Base-by-base conservation (phyloP, 2,329 filamentous ascomycete genomes). In the Chaetomium strumarium region DNA sequence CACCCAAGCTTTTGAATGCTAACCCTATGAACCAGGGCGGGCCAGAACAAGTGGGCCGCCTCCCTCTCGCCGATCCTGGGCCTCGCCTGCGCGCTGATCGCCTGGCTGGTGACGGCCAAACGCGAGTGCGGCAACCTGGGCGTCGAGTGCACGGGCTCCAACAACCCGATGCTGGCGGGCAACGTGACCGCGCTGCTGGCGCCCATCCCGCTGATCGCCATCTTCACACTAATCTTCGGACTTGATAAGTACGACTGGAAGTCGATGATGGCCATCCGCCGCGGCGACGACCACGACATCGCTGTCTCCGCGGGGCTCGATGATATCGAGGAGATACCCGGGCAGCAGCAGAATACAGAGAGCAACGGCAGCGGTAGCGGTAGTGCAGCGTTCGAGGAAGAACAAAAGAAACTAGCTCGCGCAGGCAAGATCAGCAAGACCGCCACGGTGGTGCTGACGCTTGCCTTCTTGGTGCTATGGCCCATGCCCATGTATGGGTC, bases 401-500 rank as follows among this genome's bases (percentile, higher is more conserved):
- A 78, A 53, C 67, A 67, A 49, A 59, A 48, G 50, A 68, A 66
- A 55, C 55, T 70, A n/a, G 14, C 49, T 33, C 59, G 63, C 5
- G 67, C 68, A 1, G 59, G 65, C 48, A 66, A 62, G 51, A 68
- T 70, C 46, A 67, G 65, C 63, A 66, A 65, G 54, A 56, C 52
- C 1, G 58, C 60, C 43, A 70, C 68, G 1, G 49, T 62, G 1
- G 52, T 67, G 16, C 53, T 70, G 64, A 87, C 88, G 0, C 55
- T 95, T 0, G 77, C 81, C 0, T 74, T 95, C 51, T 73, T 96
- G 0, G 76, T 96, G 2, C 78, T 96, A 14, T 96, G 90, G 90
- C 90, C 91, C 0, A 92, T 96, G 79, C 90, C 90, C 1, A 84
- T 96, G 82, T 96, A 93, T 64, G 90, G 89, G 11, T 77, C 78